Conservation (phyloP, 768 basidiomycete genomes). For the Sutorius australiensis region DNA sequence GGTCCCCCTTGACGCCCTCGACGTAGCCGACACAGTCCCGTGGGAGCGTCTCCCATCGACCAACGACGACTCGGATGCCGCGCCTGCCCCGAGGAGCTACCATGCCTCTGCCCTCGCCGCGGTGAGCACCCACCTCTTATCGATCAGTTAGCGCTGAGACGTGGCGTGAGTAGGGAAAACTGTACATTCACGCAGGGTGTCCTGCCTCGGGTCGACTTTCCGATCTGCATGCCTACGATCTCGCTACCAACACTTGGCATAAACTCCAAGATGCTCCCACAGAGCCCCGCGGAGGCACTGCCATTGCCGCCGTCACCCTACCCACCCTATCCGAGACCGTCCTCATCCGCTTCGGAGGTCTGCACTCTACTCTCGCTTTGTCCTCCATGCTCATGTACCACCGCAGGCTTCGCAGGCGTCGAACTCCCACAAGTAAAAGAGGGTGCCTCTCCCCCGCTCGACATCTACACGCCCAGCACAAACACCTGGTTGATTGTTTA, state of each 20-base stretch:
- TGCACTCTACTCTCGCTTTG: not conserved
- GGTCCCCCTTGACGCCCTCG: slow-evolving; percentile 12
- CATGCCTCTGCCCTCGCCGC: slow-evolving; percentile 31
- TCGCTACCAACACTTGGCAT: slow-evolving; percentile 29
- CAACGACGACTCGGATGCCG: slow-evolving; percentile 27
- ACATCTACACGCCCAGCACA: slow-evolving; percentile 31
- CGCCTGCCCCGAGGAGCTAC: slow-evolving; percentile 34
- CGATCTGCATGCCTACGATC: slow-evolving; percentile 34
- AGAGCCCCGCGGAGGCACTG: slow-evolving; percentile 39
- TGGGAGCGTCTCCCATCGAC: slow-evolving; percentile 31
- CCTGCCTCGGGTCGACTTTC: slow-evolving; percentile 35
- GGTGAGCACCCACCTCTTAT: slow-evolving; percentile 16
- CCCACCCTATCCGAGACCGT: slow-evolving; percentile 15
- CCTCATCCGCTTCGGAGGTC: slow-evolving; percentile 39
- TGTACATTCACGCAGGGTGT: slow-evolving; percentile 42
- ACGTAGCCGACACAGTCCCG: not conserved
- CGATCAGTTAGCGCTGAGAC: not conserved
- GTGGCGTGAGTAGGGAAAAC: slow-evolving; percentile 17
- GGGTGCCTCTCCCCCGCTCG: slow-evolving; percentile 24
- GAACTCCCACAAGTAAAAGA: slow-evolving; percentile 29
- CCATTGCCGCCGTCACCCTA: slow-evolving; percentile 29
- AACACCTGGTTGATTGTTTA: slow-evolving; percentile 22
- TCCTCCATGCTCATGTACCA: rapidly evolving
- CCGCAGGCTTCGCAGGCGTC: slow-evolving; percentile 34
- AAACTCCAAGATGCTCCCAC: slow-evolving; percentile 35